Evolutionary conservation across 345 rosid species (phyloP), one percentile per base, ranked within the genome.

Genomic region (Hirschfeldia incana): DNA sequence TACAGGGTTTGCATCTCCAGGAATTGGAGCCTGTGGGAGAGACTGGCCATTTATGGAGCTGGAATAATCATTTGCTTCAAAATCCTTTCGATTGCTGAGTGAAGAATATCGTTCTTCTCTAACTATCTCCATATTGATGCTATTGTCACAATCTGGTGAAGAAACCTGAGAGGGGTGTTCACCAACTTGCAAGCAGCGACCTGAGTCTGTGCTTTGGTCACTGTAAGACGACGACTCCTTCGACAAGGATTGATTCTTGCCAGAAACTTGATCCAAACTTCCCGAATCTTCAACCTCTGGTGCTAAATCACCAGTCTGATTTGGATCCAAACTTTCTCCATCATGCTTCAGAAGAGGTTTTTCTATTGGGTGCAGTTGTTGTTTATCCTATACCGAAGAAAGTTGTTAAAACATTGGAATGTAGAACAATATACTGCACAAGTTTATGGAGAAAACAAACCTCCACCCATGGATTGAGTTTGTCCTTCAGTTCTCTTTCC

Each of bases 401-500:
- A 32, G 28, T 67, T 4, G 11, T 63, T 44, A 78, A 49, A 32
- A 37, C 17, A 74, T n/a, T 11, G 61, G 67, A 8, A 57, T 51
- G 68, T 15, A 7, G 55, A 74, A 74, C 29, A 63, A 62, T 12
- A n/a, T 36, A 39, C 15, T 1, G 39, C 69, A 55, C 76, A 42
- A 44, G 13, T 16, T 57, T 15, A 66, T 5, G 55, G n/a, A 65
- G 11, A 39, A 55, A 76, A 66, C 71, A 69, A 74, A 94, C 97
- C 97, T 89, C 90, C 75, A 68, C 28, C 61, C 64, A 67, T 39
- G 76, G 68, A 73, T 82, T 83, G 72, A 75, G 13, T 76, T 78
- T 88, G 49, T 81, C 87, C 72, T 78, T 82, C 78, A 93, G 77
- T 65, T 93, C 99, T 75, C 82, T 86, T 85, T 74, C 87, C 89